Base-by-base conservation (phyloP, 805 yeast species). In the Priceomyces carsonii region DNA sequence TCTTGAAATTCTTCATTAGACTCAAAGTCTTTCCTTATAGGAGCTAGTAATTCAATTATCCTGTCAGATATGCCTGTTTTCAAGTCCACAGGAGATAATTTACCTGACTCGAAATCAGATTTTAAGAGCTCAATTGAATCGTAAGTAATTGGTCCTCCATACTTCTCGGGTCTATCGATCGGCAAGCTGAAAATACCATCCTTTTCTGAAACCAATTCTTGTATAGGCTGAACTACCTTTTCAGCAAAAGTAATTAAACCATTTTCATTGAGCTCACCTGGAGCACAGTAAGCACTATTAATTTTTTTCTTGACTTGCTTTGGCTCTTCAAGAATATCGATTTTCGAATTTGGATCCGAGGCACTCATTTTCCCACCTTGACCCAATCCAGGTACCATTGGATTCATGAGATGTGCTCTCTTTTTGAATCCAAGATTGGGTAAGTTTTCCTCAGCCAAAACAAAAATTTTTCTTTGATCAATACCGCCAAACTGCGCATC, bases 361-460 rank as follows among this genome's bases (percentile, higher is more conserved):
- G 99, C 96, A 51, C 96, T 87, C 99, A 93, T 93, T 61, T 93
- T 93, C 54, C 95, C 99, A 51, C 98, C 97, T 66, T 90, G 96
- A 20, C 84, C 80, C 51, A 93, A 77, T 36, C 99, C 98, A 32
- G 99, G 99, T 30, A 95, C 96, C 98, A 93, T 91, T 36, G 89
- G 91, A 70, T 93, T 93, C 99, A 93, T 93, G 58, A 93, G 73
- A 68, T 93, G 99, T 19, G 95, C 99, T 61, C 99, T 83, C 75
- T 93, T 93, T 68, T 85, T 87, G 82, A 91, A 93, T 26, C 97
- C 97, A 38, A 93, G 54, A 33, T 79, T 57, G 27, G 82, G 90
- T 58, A 93, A 77, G 66, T 85, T 83, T 68, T 93, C 99, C 64
- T 93, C 99, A 6, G 99, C 98, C 36, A 93, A 74, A 18, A 89